Base-by-base conservation (phyloP, 345 rosid species). In the Punica granatum region DNA sequence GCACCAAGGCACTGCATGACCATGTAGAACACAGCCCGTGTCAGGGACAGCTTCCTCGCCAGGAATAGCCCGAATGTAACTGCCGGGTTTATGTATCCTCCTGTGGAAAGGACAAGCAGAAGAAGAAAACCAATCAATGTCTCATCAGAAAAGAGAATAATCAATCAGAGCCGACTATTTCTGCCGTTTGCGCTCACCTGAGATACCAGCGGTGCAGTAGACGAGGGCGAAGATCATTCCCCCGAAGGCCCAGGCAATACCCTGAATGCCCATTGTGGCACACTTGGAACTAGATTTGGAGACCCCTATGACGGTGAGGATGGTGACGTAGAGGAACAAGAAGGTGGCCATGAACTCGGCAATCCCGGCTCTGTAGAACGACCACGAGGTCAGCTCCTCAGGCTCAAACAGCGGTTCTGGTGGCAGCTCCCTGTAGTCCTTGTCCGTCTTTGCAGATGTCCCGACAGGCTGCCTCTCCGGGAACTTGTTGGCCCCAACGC, bases 191-290 rank as follows among this genome's bases (percentile, higher is more conserved):
- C 19, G 25, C 65, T 68, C 28, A 84, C 92, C 90, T 63, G 92
- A 88, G 70, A 88, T 84, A 54, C 92, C 90, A 25, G 92, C 88
- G 67, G 92, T 88, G 70, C 85, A 85, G 85, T 87, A 87, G 63
- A 87, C 92, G 69, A 87, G 92, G 28, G 88, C 86, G 60, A 88
- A 88, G 81, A 88, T 88, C 90, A 85, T 88, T 72, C 92, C 92
- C 56, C 92, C 92, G 46, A 88, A 88, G 44, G 90, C 86, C 92
- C 92, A 85, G 48, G 92, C 85, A 64, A 87, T 85, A 41, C 92
- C 92, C 73, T 88, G 92, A 62, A 88, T 77, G 43, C 90, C 92
- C 3, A 88, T 90, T 33, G 85, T 70, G 48, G 75, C 3, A 6
- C 88, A 85, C 75, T 65, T 77, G 74, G 65, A 48, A 14, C 53